Base-by-base conservation (phyloP, 768 basidiomycete genomes). In the Boletus reticulatus region DNA sequence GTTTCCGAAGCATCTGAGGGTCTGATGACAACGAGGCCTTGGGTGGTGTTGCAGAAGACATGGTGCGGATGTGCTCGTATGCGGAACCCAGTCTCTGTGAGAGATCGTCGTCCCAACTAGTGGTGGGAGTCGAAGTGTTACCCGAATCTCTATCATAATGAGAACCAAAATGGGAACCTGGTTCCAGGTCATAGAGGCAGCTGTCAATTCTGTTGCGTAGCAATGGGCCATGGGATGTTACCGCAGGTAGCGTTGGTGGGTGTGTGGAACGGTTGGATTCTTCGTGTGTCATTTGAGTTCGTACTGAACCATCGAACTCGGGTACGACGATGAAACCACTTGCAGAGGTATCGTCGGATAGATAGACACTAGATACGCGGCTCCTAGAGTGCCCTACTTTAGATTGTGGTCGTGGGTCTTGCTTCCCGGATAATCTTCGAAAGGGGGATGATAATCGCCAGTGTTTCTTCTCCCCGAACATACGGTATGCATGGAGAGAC, bases 381-480 rank as follows among this genome's bases (percentile, higher is more conserved):
- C 52, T 53, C 24, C 54, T 31, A 6, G 67, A 56, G n/a, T 24
- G 53, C 3, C 47, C 32, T 17, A 20, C 38, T 24, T 45, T 36
- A 2, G 47, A 22, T 1, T 57, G 53, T 17, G 14, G 41, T 47
- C 13, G 48, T 48, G 16, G 32, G 24, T 48, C 53, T 49, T 52
- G 64, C 24, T 48, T 61, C 16, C 43, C 53, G 4, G 56, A 51
- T 31, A 47, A 42, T 6, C 39, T 57, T 56, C 60, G 62, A 53
- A 72, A 71, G 45, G 60, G 64, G 32, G 46, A 59, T 27, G 54
- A 43, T 34, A 70, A 29, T 56, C 45, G 52, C 69, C 63, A 68
- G 29, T 48, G 46, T 57, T 57, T 69, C 56, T 67, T 72, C 60
- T 70, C 66, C 50, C 41, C 51, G 27, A 61, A 52, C 70, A 69